Percentiles rank a stretch among this genome's conserved stretches.
These are phyloP conservation scores for Medicago arabica DNA, from an alignment of 306 rosid species.

Conservation along the genomic window DNA sequence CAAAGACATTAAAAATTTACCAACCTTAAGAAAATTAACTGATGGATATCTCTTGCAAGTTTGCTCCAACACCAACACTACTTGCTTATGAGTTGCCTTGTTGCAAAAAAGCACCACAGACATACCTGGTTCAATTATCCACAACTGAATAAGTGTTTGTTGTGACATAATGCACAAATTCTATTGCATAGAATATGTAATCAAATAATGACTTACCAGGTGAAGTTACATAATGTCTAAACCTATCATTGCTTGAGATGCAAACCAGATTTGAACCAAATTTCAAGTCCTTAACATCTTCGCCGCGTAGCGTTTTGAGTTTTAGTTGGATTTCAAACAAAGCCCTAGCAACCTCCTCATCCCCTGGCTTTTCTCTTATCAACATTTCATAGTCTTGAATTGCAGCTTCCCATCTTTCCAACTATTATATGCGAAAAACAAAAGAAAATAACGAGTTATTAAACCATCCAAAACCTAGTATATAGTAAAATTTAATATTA, in stretches of 20 bases:
- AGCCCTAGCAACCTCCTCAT: constrained; percentile 89
- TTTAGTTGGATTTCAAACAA: constrained; percentile 79
- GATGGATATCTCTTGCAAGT: constrained; percentile 88
- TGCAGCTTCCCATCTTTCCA: constrained; percentile 94
- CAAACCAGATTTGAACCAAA: constrained; percentile 80
- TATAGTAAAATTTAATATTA: constrained; percentile 9
- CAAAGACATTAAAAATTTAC: no score
- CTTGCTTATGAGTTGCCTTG: constrained; percentile 65
- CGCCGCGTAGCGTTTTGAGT: constrained; percentile 70
- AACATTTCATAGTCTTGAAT: constrained; percentile 86
- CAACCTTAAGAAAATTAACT: constrained; percentile 89
- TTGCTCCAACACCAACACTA: constrained; percentile 68
- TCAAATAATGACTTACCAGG: constrained; percentile 60
- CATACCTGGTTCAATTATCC: constrained; percentile 67
- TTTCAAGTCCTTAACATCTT: constrained; percentile 72
- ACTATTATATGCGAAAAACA: constrained; percentile 48
- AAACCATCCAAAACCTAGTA: not conserved
- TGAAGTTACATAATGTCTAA: constrained; percentile 81
- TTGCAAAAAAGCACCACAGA: constrained; percentile 86
- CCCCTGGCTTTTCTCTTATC: constrained; percentile 83
- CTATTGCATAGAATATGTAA: not conserved
- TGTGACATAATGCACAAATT: constrained; percentile 5
- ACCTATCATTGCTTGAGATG: constrained; percentile 78
- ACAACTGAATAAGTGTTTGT: not conserved
- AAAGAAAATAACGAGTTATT: constrained; percentile 8